Conservation (phyloP, 106 monocot genomes). For the Dendrobium nobile region DNA sequence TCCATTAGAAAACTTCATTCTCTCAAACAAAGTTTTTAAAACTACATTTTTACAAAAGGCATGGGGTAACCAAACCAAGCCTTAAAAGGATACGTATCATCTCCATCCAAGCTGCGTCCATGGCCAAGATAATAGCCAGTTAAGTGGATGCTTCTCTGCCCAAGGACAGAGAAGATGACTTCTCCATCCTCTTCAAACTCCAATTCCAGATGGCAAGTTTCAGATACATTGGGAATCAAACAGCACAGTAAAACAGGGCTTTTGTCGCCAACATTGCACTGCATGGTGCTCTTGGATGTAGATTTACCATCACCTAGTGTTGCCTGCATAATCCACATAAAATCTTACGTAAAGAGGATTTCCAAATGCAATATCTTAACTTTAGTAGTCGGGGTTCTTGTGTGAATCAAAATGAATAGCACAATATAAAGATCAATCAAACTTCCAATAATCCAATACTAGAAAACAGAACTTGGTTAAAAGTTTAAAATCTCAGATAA, state of each 20-base stretch:
- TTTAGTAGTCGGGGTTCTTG: background rate
- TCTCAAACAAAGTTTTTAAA: no score
- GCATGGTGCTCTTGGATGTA: constrained; percentile 31
- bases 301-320: constrained; percentile 52
- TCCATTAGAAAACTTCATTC: no score
- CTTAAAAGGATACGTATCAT: constrained; percentile 54
- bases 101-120: constrained; percentile 12
- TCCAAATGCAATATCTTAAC: background rate
- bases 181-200: constrained; percentile 82
- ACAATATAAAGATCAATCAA: background rate
- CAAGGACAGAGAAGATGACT: constrained; percentile 72
- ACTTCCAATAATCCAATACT: background rate
- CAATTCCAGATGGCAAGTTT: constrained; percentile 67
- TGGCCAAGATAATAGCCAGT: constrained; percentile 54
- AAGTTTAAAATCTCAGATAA: background rate
- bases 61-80: no score
- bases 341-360: background rate
- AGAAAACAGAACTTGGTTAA: background rate
- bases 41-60: no score
- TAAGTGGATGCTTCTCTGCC: constrained; percentile 72
- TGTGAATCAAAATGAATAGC: background rate
- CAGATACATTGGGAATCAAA: constrained; percentile 44
- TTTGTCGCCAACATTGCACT: constrained; percentile 73
- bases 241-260: constrained; percentile 63
- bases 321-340: constrained; percentile 34